A percentile compares a stretch with the other conserved stretches of the same genome.
Evolutionary conservation across 225 moss, liverwort and hornwort species (phyloP).

Genomic region (Straminergon stramineum): DNA sequence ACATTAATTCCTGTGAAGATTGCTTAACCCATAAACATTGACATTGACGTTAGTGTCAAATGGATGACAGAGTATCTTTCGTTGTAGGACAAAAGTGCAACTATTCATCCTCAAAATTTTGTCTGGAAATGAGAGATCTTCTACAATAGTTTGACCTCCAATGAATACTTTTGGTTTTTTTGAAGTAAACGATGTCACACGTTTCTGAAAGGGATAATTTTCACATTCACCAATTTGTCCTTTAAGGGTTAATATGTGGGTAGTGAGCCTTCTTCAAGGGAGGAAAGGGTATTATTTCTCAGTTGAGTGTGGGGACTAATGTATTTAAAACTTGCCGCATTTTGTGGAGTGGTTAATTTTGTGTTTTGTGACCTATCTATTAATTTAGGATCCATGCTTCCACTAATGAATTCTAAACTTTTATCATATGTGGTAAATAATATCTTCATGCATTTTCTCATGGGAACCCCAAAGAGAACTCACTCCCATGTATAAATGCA

Average conservation of each 20-base stretch:
- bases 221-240: too few relatives aligned
- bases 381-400: neutral
- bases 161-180: too few relatives aligned
- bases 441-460: neutral
- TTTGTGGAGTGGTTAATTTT: neutral
- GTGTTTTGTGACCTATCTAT: neutral
- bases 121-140: too few relatives aligned
- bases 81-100: too few relatives aligned
- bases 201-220: too few relatives aligned
- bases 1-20: neutral
- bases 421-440: neutral
- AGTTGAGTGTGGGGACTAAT: neutral
- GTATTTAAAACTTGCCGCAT: neutral
- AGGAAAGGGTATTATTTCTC: rapidly evolving
- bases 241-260: too few relatives aligned
- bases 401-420: neutral
- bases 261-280: rapidly evolving
- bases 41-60: too few relatives aligned
- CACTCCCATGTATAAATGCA: rapidly evolving
- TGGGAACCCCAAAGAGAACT: rapidly evolving
- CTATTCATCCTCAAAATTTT: too few relatives aligned
- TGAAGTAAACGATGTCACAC: too few relatives aligned
- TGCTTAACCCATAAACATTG: too few relatives aligned
- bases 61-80: too few relatives aligned
- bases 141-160: too few relatives aligned